phyloP scores from a whole-genome alignment of 352 stramenopile species.

The Globisporangium sylvaticum region DNA sequence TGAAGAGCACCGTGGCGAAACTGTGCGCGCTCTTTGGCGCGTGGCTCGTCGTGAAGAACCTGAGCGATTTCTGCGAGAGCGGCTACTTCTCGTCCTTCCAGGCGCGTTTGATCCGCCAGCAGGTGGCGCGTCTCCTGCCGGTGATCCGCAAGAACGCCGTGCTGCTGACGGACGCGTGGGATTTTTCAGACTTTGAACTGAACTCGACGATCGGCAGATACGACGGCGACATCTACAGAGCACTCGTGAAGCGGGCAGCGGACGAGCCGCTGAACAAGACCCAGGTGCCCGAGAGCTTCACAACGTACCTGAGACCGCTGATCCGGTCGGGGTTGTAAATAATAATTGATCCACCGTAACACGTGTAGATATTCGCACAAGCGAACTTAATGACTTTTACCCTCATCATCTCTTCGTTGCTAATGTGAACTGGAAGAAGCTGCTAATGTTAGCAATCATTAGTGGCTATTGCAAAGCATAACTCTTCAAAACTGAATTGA shows the following conservation, averaged over 20 bases:
- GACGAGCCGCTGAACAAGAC: conserved; percentile 61
- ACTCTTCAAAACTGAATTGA: too few species aligned
- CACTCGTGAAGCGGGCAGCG: conserved; percentile 36
- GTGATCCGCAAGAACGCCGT: conserved; percentile 36
- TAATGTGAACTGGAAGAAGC: too few species aligned
- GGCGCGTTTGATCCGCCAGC: conserved; percentile 17
- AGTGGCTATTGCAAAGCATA: too few species aligned
- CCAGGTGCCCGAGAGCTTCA: conserved; percentile 50
- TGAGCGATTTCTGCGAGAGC: conserved; percentile 43
- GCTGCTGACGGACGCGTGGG: conserved; percentile 32
- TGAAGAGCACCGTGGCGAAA: conserved; percentile 15
- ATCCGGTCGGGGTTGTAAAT: conserved; percentile 32
- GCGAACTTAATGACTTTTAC: too few species aligned
- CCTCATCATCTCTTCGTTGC: too few species aligned
- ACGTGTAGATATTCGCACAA: too few species aligned
- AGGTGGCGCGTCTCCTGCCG: conserved; percentile 25
- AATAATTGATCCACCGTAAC: too few species aligned
- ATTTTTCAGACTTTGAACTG: conserved; percentile 52
- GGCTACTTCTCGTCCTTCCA: conserved; percentile 34
- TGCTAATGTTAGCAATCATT: too few species aligned
- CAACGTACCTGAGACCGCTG: conserved; percentile 42
- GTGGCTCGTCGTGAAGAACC: conserved; percentile 26
- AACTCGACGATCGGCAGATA: conserved; percentile 66
- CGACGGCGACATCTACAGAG: conserved; percentile 65
- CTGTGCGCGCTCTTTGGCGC: conserved; percentile 27